Evolutionary conservation across 2,329 filamentous ascomycete species (phyloP), one percentile per base, ranked within the genome.

Genomic region (Beauveria australis): DNA sequence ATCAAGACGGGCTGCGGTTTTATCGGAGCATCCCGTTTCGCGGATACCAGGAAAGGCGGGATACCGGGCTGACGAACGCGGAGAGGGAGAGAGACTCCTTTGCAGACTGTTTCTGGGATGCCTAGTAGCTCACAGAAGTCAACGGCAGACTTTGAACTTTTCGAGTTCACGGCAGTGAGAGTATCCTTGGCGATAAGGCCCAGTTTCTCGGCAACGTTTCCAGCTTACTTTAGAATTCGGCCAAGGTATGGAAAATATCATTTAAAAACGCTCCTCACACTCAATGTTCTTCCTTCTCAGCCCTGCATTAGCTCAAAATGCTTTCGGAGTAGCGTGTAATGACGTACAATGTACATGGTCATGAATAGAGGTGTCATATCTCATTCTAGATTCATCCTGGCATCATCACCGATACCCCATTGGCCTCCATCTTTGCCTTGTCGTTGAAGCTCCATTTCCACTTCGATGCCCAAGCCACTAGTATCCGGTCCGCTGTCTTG

Each of bases 321-420:
- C 33, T 37, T 46, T 47, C 16, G 2, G 7, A 28, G 2, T 40
- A 22, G 8, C 30, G n/a, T 26, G 26, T 10, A 5, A 33, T 44
- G 10, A 58, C 55, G 22, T 49, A 58, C 55, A 58, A 58, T 58
- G 12, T 58, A 41, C 46, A 58, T 30, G 12, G 33, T 51, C n/a
- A 41, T 43, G 5, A 57, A 57, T 19, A 46, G n/a, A 41, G 28
- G 10, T 40, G 22, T 60, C 54, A 46, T 60, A 67, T 71, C 40
- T 60, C 58, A 93, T 72, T 93, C 91, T 66, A 96, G 76, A 37
- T 86, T 88, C 89, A 96, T 94, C 68, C 88, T 81, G 26, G 89
- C 85, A 69, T 96, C 91, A 70, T 96, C 92, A 1, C 89, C 89
- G 54, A 95, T 82, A 0, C 90, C 89, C 86, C 91, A 92, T 67